Base-by-base conservation (phyloP, 1,139 yeast species). In the Scheffersomyces insectosa region DNA sequence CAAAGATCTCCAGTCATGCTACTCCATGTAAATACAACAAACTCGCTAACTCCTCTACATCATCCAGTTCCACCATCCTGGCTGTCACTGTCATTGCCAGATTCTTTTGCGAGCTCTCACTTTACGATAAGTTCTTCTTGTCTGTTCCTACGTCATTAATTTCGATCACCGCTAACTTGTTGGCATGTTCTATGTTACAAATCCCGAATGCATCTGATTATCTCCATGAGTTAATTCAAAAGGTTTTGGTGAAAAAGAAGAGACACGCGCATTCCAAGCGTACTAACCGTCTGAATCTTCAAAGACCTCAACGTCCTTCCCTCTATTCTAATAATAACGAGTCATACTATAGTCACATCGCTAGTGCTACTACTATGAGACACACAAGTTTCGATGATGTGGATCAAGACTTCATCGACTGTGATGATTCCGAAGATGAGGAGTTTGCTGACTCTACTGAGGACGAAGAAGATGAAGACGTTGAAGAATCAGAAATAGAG, bases 31-130 rank as follows among this genome's bases (percentile, higher is more conserved):
- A 66, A 50, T 65, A 63, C 51, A 65, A 63, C 46, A 51, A 51
- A 23, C 25, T 40, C 39, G 33, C 38, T 28, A 34, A 38, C 23
- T 31, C 43, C 28, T 40, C 42, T 31, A 29, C 20, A 20, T 30
- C 44, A 11, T 36, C 49, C 13, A 52, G 45, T 51, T 57, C 74
- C 41, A 68, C 72, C 6, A 67, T 71, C 41, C 72, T 77, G 16
- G 82, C 81, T 34, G 78, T 72, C 47, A 74, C 75, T 32, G 83
- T 82, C 4, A 75, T 82, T 38, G 71, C 85, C 2, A 72, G 88
- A 49, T 87, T 83, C 56, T 72, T 89, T 31, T 83, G 95, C 60
- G 96, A 89, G 63, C 66, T 87, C 41, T 75, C 96, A 0, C 66
- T 89, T 20, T 90, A 85, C 61, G 86, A 86, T 51, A 79, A 87